Conservation (phyloP, 2,329 filamentous ascomycete species). For the Cucurbitaria berberidis region DNA sequence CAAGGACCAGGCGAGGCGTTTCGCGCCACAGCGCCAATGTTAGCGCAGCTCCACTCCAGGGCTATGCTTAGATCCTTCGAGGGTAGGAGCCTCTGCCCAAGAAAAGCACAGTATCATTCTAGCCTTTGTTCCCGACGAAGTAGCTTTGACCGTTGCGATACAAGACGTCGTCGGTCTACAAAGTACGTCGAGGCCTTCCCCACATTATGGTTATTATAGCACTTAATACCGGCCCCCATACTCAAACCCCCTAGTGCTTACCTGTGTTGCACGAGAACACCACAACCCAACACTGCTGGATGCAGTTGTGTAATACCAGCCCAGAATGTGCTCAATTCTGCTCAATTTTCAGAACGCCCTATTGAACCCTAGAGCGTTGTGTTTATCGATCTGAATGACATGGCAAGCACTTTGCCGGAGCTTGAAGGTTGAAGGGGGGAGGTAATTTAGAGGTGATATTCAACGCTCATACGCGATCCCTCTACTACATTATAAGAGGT, state of each 20-base stretch:
- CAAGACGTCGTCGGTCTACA: neutral
- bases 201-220: conserved; percentile 9
- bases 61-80: too few species aligned
- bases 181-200: conserved; percentile 4
- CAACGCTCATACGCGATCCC: neutral
- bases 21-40: too few species aligned
- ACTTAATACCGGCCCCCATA: conserved; percentile 4
- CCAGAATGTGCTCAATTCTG: conserved; percentile 13
- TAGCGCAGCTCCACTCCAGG: too few species aligned
- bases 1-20: neutral
- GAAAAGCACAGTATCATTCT: neutral
- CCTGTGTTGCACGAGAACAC: conserved; percentile 1
- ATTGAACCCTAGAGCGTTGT: neutral
- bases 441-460: neutral
- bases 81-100: too few species aligned
- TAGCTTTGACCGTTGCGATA: neutral
- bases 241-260: too few species aligned
- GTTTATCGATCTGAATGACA: neutral
- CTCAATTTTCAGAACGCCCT: conserved; percentile 5
- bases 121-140: neutral
- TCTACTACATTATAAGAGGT: neutral
- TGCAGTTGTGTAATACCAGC: neutral
- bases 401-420: neutral
- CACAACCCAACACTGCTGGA: neutral
- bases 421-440: conserved; percentile 2